Conservation (phyloP, 139 green algal genomes). For the Astrephomene gubernaculifera region DNA sequence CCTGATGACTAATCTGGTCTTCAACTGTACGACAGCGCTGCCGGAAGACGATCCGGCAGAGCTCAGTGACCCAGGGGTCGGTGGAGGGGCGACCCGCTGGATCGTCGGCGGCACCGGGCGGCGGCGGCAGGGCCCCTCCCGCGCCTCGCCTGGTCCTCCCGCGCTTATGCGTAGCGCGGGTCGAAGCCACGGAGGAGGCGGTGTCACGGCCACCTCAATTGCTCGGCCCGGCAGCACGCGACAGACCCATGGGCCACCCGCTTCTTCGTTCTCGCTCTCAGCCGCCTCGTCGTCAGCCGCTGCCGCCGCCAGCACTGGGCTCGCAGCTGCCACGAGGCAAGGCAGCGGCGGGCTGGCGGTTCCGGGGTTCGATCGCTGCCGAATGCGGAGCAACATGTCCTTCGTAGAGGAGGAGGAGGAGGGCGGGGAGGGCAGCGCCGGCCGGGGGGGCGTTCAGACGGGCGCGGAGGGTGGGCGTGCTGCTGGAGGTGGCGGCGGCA, state of each 20-base stretch:
- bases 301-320: not conserved
- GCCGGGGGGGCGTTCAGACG: not conserved
- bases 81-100: no score
- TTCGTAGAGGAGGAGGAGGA: slow-evolving; percentile 1
- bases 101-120: no score
- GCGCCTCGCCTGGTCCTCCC: no score
- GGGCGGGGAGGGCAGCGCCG: not conserved
- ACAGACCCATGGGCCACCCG: not conserved
- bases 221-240: not conserved
- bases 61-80: no score
- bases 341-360: not conserved
- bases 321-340: not conserved
- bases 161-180: no score
- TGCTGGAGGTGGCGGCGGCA: not conserved
- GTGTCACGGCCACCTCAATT: not conserved
- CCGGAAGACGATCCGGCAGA: no score
- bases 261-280: not conserved
- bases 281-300: not conserved
- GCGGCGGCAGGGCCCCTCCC: no score
- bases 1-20: no score
- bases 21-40: no score
- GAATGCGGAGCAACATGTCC: slow-evolving; percentile 14
- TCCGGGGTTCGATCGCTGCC: slow-evolving; percentile 14
- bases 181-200: not conserved
- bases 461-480: not conserved